Percentiles rank a stretch among this genome's conserved stretches.
These are phyloP conservation scores for Metschnikowia noctiluminum DNA, from an alignment of 805 yeast genomes.

Conservation along the genomic window DNA sequence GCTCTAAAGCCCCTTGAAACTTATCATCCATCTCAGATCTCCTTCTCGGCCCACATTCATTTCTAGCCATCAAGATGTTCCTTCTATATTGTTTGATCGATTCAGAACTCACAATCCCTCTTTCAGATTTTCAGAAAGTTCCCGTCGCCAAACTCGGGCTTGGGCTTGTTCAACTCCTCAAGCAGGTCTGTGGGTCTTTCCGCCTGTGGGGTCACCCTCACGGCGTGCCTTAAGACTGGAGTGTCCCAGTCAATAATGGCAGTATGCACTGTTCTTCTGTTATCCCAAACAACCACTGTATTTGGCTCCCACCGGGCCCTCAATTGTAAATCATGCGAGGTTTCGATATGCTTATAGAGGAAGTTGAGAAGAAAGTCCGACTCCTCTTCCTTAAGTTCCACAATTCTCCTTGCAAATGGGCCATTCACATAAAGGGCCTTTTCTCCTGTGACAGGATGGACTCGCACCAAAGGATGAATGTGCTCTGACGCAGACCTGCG, in stretches of 20 bases:
- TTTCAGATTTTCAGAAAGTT: not conserved
- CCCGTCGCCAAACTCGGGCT: conserved; percentile 3
- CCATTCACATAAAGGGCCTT: conserved; percentile 30
- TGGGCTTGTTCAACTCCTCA: conserved; percentile 31
- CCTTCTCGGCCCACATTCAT: no score
- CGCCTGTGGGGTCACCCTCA: conserved; percentile 36
- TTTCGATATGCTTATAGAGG: conserved; percentile 30
- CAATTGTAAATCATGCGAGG: conserved; percentile 33
- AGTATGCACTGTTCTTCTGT: conserved; percentile 32
- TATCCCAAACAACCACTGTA: conserved; percentile 36
- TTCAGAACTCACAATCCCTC: no score
- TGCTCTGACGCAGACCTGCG: conserved; percentile 31
- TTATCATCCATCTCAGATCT: no score
- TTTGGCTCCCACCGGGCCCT: conserved; percentile 36
- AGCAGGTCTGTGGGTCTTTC: conserved; percentile 35
- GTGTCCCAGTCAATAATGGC: conserved; percentile 35
- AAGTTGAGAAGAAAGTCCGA: conserved; percentile 27
- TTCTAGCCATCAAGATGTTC: no score
- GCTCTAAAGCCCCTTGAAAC: no score
- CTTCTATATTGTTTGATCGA: no score
- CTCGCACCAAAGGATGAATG: conserved; percentile 34
- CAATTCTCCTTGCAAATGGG: conserved; percentile 31
- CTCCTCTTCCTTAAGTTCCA: conserved; percentile 35
- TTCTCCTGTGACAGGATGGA: conserved; percentile 33
- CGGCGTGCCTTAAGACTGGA: conserved; percentile 34